Evolutionary conservation across 768 basidiomycete genomes (phyloP).

Genomic region (Lactarius vividus): DNA sequence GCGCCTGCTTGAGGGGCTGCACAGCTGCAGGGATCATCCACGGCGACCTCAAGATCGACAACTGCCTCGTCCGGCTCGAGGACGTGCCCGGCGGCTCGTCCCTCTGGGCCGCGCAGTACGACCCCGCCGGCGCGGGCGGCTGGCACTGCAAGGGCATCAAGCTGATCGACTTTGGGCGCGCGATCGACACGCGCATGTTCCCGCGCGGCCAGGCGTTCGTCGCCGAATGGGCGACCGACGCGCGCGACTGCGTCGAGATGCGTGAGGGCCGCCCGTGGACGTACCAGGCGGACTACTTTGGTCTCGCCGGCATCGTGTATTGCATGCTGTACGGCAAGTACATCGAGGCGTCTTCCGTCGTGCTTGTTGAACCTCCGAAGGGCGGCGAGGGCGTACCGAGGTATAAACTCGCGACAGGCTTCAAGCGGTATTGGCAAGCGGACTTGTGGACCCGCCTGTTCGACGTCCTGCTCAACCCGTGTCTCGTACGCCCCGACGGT

Average conservation of each 20-base stretch:
- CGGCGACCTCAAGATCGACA: slow-evolving; percentile 98
- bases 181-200: slow-evolving; percentile 83
- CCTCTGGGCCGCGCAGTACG: slow-evolving; percentile 75
- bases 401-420: slow-evolving; percentile 69
- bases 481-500: slow-evolving; percentile 51
- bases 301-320: slow-evolving; percentile 91
- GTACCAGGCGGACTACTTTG: slow-evolving; percentile 94
- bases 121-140: slow-evolving; percentile 72
- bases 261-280: slow-evolving; percentile 84
- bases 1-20: slow-evolving; percentile 78
- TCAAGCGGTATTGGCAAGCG: slow-evolving; percentile 94
- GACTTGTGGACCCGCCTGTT: slow-evolving; percentile 85
- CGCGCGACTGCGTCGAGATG: slow-evolving; percentile 90
- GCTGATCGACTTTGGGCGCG: slow-evolving; percentile 96
- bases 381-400: slow-evolving; percentile 29
- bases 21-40: slow-evolving; percentile 85
- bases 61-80: slow-evolving; percentile 91
- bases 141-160: slow-evolving; percentile 88
- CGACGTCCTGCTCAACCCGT: slow-evolving; percentile 82
- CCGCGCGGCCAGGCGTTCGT: slow-evolving; percentile 76
- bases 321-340: slow-evolving; percentile 98
- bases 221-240: slow-evolving; percentile 87
- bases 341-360: slow-evolving; percentile 69
- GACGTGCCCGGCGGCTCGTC: slow-evolving; percentile 69
- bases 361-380: slow-evolving; percentile 35